Conservation (phyloP, 345 rosid species). For the Streptanthus diversifolius region DNA sequence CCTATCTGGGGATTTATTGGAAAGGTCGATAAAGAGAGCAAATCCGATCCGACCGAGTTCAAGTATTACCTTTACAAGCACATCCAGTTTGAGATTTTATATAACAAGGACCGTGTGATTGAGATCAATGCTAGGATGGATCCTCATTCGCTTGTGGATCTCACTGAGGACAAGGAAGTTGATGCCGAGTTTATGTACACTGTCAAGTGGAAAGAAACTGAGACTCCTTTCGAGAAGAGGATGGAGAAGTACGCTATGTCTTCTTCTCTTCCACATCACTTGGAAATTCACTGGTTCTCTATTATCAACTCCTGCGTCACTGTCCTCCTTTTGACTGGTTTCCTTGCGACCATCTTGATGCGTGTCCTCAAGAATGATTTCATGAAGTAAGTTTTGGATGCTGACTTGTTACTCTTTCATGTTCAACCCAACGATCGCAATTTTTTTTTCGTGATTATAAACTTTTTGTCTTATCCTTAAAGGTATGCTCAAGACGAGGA, state of each 20-base stretch:
- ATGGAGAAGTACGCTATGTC: conserved; percentile 84
- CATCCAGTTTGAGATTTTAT: conserved; percentile 65
- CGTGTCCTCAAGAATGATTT: conserved; percentile 88
- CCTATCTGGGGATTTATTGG: conserved; percentile 94
- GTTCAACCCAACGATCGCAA: background rate
- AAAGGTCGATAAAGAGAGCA: conserved; percentile 72
- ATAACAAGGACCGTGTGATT: conserved; percentile 71
- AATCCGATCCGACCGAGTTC: conserved; percentile 54
- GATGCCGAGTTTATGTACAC: conserved; percentile 77
- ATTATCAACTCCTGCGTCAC: conserved; percentile 89
- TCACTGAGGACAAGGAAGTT: conserved; percentile 77
- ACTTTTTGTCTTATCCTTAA: background rate
- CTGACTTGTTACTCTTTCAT: background rate
- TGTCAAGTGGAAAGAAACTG: conserved; percentile 89
- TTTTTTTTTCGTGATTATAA: background rate
- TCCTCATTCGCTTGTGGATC: conserved; percentile 63
- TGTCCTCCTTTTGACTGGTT: conserved; percentile 84
- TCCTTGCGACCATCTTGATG: conserved; percentile 89
- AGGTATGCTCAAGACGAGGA: conserved; percentile 88
- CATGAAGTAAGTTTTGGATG: conserved; percentile 57
- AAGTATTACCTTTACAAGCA: conserved; percentile 74
- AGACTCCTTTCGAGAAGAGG: conserved; percentile 74
- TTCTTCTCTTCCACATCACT: conserved; percentile 84
- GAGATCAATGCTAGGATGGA: conserved; percentile 71
- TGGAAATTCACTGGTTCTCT: conserved; percentile 94